Evolutionary conservation across 768 basidiomycete genomes (phyloP).

Genomic region (Serpula lacrymans): DNA sequence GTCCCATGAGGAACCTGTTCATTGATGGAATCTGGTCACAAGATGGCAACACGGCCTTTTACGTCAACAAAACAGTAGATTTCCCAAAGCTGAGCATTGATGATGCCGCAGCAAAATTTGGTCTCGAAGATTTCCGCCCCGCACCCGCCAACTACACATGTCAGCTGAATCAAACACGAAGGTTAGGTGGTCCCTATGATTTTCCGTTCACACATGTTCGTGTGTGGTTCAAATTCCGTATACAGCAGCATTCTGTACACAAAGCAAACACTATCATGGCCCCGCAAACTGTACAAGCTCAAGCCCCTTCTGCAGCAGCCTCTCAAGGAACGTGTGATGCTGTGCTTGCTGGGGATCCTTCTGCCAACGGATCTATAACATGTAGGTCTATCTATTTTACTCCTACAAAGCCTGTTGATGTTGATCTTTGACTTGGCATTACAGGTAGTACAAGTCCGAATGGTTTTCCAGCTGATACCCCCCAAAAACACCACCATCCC

Average conservation of each 20-base stretch:
- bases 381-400: not conserved
- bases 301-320: not conserved
- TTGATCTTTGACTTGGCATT: not conserved
- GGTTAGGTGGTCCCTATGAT: not conserved
- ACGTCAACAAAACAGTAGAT: not conserved
- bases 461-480: not conserved
- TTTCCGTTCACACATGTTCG: conserved; percentile 4
- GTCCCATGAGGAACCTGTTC: too few species aligned
- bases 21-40: too few species aligned
- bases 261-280: conserved; percentile 1
- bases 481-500: not conserved
- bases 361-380: not conserved
- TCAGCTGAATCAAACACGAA: not conserved
- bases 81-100: conserved; percentile 2
- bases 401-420: not conserved
- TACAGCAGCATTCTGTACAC: conserved; percentile 6
- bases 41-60: not conserved
- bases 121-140: conserved; percentile 5
- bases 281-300: conserved; percentile 9
- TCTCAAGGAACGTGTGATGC: not conserved
- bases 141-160: conserved; percentile 7
- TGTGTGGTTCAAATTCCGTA: conserved; percentile 6
- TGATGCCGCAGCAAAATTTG: not conserved
- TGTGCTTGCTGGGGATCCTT: not conserved
- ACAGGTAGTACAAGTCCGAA: not conserved